Evolutionary conservation across 192 early-diverging fungal genomes (phyloP).

Genomic region (Diversispora epigaea): DNA sequence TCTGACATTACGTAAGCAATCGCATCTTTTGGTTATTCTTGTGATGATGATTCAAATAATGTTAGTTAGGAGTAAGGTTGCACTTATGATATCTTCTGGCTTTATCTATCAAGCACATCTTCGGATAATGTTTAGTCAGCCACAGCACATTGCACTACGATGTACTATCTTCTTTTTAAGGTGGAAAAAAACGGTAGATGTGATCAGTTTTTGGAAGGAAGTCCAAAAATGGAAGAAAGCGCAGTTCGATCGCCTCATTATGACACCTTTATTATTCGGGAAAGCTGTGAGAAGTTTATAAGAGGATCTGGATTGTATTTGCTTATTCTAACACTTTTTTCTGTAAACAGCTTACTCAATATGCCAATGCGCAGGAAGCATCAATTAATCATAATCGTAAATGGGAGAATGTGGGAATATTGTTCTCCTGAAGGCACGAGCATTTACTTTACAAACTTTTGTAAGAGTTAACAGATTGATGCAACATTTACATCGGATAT

Average conservation of each 20-base stretch:
- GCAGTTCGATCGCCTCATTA: neutral
- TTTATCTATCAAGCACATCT: constrained; percentile 8
- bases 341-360: neutral
- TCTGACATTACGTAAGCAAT: constrained; percentile 13
- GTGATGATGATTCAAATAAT: constrained; percentile 23
- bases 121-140: constrained; percentile 20
- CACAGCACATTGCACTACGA: neutral
- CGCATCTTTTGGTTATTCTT: constrained; percentile 26
- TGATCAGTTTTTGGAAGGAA: neutral
- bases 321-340: constrained; percentile 1
- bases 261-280: neutral
- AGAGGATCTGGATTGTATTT: constrained; percentile 3
- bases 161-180: neutral
- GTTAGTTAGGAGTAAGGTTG: no score
- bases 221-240: neutral
- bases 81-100: no score
- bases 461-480: no score
- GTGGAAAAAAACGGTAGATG: neutral
- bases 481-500: no score
- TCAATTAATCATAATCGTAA: neutral
- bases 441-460: no score
- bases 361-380: neutral
- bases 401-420: neutral
- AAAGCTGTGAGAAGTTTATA: neutral
- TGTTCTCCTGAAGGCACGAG: no score